Evolutionary conservation across 164 flowering plant genomes (phyloP), one percentile per base, ranked within the genome.

Genomic region (Cinnamomum chago): DNA sequence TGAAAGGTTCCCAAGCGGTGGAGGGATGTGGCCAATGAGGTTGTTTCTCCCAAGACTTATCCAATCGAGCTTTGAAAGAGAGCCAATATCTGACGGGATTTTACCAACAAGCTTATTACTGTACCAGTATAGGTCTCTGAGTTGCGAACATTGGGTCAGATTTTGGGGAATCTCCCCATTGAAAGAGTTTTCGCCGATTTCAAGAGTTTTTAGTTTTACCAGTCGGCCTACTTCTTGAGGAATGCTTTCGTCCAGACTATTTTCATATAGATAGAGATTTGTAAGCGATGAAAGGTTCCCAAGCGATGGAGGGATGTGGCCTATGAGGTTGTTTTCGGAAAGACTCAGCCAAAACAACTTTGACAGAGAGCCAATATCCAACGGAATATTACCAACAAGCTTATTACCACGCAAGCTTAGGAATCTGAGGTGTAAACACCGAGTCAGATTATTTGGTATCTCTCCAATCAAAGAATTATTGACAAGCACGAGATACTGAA

Each of bases 91-190:
- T 1, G 10, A 1, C 20, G 64, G 64, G 11, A 58, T 24, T 11
- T 55, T 23, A 1, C 73, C 65, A 2, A 17, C 6, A 4, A 58
- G 23, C n/a, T 58, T 52, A 23, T 55, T 88, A 35, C 28, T 18
- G 6, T 17, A 0, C 0, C 2, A 13, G 14, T 3, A 0, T 13
- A 64, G 0, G 15, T 0, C 1, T 13, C 0, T 2, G 1, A 64
- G 12, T 25, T 64, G 15, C 0, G 1, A 22, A 28, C 81, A 77
- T 1, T 11, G 33, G 52, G 76, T 73, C 47, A 86, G 70, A 65
- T 80, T 80, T 0, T 58, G 3, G 1, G 91, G 89, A 14, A 88
- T 74, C 0, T 3, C 65, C 13, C 87, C 88, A 50, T 67, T 11
- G 0, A 85, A 27, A 70, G 17, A 25, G 73, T 88, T 88, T 18